phyloP scores from a whole-genome alignment of 148 eudicot genomes.

The Euryodendron excelsum region DNA sequence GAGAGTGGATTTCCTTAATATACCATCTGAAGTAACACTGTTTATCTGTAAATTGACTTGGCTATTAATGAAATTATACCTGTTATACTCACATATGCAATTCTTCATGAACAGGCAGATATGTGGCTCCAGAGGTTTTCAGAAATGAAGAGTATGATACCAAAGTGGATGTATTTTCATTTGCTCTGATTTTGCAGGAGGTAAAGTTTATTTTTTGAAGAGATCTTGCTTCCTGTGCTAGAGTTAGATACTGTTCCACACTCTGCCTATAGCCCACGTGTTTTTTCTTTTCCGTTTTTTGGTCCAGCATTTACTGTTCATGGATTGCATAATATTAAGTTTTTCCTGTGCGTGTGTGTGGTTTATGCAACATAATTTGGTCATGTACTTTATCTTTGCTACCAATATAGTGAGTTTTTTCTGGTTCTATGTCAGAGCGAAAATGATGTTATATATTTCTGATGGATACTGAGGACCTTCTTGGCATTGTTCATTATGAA shows the following conservation, averaged over 20 bases:
- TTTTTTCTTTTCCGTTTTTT: neutral
- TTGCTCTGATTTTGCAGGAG: constrained; percentile 92
- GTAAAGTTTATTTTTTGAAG: constrained; percentile 29
- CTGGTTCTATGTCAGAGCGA: neutral
- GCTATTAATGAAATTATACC: neutral
- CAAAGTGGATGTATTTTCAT: constrained; percentile 97
- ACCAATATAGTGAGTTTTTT: neutral
- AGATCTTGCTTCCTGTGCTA: neutral
- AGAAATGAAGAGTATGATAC: constrained; percentile 84
- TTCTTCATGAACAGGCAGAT: constrained; percentile 56
- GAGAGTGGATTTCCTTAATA: neutral
- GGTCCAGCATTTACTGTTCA: neutral
- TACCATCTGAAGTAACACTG: neutral
- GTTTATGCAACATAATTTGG: neutral
- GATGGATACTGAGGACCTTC: too few species aligned
- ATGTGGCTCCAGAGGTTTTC: constrained; percentile 94
- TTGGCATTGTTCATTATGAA: neutral
- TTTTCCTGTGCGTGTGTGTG: neutral
- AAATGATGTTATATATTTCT: neutral
- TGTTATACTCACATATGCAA: neutral
- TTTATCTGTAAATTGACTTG: neutral
- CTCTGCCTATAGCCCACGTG: neutral
- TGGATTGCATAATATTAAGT: neutral
- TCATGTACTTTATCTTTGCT: neutral
- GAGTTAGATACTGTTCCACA: neutral